phyloP scores from a whole-genome alignment of 176 grass and related monocot species.

The Oryza coarctata region DNA sequence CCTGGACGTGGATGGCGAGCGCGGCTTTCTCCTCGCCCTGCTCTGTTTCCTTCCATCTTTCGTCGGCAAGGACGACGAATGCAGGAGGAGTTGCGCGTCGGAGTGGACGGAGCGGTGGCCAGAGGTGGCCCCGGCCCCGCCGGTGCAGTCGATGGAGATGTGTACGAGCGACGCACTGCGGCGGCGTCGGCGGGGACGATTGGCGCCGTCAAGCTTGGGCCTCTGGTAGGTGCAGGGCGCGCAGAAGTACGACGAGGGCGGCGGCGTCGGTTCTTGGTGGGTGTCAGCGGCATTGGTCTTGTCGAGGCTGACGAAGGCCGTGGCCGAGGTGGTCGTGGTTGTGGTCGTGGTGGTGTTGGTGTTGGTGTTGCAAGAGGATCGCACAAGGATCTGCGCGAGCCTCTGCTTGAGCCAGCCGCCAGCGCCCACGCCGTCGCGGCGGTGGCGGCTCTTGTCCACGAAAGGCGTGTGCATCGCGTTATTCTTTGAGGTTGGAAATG shows the following conservation, averaged over 20 bases:
- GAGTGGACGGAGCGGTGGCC: conserved; percentile 41
- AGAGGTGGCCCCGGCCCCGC: conserved; percentile 6
- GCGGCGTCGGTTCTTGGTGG: conserved; percentile 32
- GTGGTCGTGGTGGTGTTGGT: conserved; percentile 16
- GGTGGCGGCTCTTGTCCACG: conserved; percentile 32
- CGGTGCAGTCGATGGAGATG: conserved; percentile 57
- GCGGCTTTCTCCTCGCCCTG: conserved; percentile 24
- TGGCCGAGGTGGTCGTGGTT: conserved; percentile 1
- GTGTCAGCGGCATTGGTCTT: neutral
- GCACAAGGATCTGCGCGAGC: conserved; percentile 62
- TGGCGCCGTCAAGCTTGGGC: conserved; percentile 26
- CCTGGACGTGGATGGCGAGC: conserved; percentile 43
- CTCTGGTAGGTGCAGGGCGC: conserved; percentile 47
- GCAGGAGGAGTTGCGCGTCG: conserved; percentile 37
- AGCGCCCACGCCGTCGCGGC: conserved; percentile 25
- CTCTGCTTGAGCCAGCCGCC: conserved; percentile 56
- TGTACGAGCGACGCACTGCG: conserved; percentile 56
- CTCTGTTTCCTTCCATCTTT: conserved; percentile 28
- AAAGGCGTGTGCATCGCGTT: conserved; percentile 21
- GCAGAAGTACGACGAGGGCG: conserved; percentile 41
- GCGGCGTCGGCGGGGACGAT: neutral
- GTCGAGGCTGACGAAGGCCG: conserved; percentile 43
- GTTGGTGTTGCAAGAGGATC: conserved; percentile 58
- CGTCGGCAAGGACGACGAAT: neutral
- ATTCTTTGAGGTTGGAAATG: neutral